phyloP scores from a whole-genome alignment of 2,329 filamentous ascomycete species.

The Tricladium varicosporioides region DNA sequence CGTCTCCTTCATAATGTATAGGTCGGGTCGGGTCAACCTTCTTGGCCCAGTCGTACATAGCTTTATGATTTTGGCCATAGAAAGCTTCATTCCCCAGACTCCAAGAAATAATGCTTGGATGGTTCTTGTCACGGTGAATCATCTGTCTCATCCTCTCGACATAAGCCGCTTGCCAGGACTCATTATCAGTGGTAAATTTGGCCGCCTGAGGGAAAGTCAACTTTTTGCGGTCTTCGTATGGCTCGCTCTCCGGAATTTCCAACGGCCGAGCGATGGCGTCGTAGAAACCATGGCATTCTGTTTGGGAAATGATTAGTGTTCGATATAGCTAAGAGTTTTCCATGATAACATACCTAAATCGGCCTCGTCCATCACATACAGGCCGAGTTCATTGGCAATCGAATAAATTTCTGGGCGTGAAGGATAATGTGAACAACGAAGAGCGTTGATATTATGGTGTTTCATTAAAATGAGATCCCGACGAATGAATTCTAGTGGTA shows the following conservation, averaged over 20 bases:
- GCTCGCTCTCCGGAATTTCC: constrained; percentile 27
- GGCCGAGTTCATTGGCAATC: constrained; percentile 59
- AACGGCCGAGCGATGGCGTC: constrained; percentile 33
- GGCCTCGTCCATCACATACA: constrained; percentile 61
- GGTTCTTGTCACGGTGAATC: constrained; percentile 54
- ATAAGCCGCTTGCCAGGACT: constrained; percentile 50
- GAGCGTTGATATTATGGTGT: constrained; percentile 63
- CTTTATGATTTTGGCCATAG: constrained; percentile 52
- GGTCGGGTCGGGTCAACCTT: constrained; percentile 48
- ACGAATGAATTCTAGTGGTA: constrained; percentile 48
- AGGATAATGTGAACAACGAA: constrained; percentile 66
- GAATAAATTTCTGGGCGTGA: constrained; percentile 60
- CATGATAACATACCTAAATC: constrained; percentile 37
- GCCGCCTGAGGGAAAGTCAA: constrained; percentile 46
- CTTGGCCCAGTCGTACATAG: constrained; percentile 55
- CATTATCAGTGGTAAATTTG: constrained; percentile 48
- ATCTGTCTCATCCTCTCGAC: constrained; percentile 55
- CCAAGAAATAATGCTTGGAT: constrained; percentile 56
- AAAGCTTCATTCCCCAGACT: constrained; percentile 58
- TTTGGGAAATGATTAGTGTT: no score
- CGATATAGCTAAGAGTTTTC: no score
- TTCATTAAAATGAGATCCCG: constrained; percentile 53
- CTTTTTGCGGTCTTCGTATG: constrained; percentile 44
- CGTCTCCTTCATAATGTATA: constrained; percentile 57
- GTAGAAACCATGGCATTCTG: constrained; percentile 51